phyloP scores from a whole-genome alignment of 2,329 filamentous ascomycete species.

The Fusarium pseudocircinatum region DNA sequence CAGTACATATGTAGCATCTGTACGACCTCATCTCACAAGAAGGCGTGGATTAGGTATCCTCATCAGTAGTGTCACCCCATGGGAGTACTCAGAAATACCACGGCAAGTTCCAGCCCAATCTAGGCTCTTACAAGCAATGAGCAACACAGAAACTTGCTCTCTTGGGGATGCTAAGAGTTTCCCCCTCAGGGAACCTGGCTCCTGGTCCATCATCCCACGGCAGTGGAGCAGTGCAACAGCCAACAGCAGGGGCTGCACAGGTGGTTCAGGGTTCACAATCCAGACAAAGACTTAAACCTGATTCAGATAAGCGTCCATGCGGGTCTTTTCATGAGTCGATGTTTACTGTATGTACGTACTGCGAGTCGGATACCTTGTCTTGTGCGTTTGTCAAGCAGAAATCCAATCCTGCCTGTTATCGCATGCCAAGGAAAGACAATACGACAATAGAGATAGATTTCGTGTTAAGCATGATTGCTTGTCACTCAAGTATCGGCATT shows the following conservation, averaged over 20 bases:
- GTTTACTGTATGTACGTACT: neutral
- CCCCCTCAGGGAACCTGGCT: constrained; percentile 11
- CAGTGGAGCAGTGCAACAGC: constrained; percentile 23
- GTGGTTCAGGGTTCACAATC: constrained; percentile 14
- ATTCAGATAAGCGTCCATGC: constrained; percentile 9
- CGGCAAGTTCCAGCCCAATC: constrained; percentile 17
- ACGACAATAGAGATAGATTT: neutral
- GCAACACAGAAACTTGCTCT: neutral
- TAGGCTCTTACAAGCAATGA: neutral
- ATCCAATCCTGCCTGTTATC: neutral
- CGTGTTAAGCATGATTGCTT: neutral
- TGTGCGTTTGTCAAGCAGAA: neutral
- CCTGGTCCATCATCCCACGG: constrained; percentile 30
- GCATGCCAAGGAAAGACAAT: neutral
- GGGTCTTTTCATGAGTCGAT: neutral
- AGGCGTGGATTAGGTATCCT: neutral
- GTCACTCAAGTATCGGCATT: neutral
- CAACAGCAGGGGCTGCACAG: constrained; percentile 12
- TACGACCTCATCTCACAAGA: constrained; percentile 4
- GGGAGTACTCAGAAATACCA: constrained; percentile 8
- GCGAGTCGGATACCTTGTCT: neutral
- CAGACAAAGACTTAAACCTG: neutral
- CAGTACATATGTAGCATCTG: neutral
- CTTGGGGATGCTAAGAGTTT: neutral
- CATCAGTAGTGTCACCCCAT: constrained; percentile 9